Base-by-base conservation (phyloP, 768 basidiomycete species). In the Trametes sanguinea region DNA sequence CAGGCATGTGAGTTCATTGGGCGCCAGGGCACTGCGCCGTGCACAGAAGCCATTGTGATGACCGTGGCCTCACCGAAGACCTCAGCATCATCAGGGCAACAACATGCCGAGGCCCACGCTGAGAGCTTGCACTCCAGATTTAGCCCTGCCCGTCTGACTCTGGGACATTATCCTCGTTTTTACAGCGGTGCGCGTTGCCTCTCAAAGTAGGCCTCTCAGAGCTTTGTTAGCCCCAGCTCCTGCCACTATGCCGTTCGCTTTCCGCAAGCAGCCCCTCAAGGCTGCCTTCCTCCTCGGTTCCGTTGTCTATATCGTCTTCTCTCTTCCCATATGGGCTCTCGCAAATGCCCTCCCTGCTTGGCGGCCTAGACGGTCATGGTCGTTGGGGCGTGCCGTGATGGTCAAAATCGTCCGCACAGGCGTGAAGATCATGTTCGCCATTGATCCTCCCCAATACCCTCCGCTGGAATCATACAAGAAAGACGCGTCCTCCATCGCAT, bases 401-500 rank as follows among this genome's bases (percentile, higher is more conserved):
- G 55, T 64, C 1, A n/a, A 53, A 22, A 5, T 39, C 47, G 0
- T 61, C 22, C 63, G 50, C 4, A 43, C 42, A 14, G 42, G 39
- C 13, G 39, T 13, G 8, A 39, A 39, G 73, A 16, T 43, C 42
- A 14, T 16, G 14, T 43, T 8, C n/a, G 8, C 7, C 7, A n/a
- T 43, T 16, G 42, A n/a, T 14, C 10, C n/a, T 43, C 42, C 42
- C 14, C 4, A 9, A 14, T 8, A 6, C 5, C 39, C 37, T 1
- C 43, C 52, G 11, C 29, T 45, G 8, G 55, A 42, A 22, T 39
- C 44, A 10, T 52, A 7, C 14, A 30, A 29, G 43, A 27, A 44
- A 11, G 17, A 51, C 1, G 53, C 62, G 6, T 2, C 22, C 2
- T 29, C 3, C 2, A 48, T 43, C 29, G 70, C 76, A n/a, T 79